Percentiles rank a stretch among this genome's conserved stretches.
These are phyloP conservation scores for Forsythia viridissima DNA, from an alignment of 257 asterid genomes.

Conservation along the genomic window DNA sequence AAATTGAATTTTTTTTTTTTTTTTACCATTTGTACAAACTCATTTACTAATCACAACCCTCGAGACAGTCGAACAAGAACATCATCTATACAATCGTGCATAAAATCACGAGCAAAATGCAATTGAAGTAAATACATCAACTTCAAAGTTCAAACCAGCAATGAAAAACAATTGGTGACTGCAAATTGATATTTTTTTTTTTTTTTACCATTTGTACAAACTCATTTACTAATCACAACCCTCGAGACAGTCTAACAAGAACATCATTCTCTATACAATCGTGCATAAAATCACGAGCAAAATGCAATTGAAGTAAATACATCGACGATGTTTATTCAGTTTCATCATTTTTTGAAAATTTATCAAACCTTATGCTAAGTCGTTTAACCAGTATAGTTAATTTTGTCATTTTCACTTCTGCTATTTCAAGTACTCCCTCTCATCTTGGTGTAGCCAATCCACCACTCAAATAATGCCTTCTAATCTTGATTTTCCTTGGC, in stretches of 20 bases:
- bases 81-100: neutral
- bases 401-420: neutral
- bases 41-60: neutral
- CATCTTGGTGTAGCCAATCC: neutral
- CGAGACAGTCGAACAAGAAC: neutral
- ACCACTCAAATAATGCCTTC: neutral
- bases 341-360: constrained; percentile 3
- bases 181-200: neutral
- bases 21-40: neutral
- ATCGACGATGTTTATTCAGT: neutral
- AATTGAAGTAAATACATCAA: constrained; percentile 1
- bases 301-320: constrained; percentile 8
- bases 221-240: neutral
- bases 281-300: constrained; percentile 6
- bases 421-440: neutral
- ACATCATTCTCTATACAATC: neutral
- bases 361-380: neutral
- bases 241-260: neutral
- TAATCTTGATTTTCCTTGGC: neutral
- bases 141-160: neutral
- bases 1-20: neutral
- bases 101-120: constrained; percentile 12
- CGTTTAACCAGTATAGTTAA: neutral
- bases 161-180: neutral
- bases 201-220: neutral